A percentile compares a stretch with the other conserved stretches of the same genome.
Conservation (phyloP, 2,329 filamentous ascomycete genomes). For the Penicillium sp. region DNA sequence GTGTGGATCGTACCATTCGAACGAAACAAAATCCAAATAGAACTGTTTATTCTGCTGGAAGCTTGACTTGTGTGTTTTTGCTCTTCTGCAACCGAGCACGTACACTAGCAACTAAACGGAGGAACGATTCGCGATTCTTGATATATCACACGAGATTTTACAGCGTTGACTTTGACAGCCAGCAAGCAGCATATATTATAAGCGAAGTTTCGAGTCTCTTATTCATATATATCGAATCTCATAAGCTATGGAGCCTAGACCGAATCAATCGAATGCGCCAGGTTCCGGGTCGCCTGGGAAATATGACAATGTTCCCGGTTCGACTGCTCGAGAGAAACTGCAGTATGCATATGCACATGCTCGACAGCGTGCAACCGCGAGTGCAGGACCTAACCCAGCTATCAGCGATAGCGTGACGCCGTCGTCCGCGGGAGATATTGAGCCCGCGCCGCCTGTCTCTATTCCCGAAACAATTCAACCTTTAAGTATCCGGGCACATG, state of each 20-base stretch:
- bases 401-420: slow-evolving; percentile 33
- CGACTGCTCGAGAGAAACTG: slow-evolving; percentile 30
- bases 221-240: neutral
- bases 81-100: neutral
- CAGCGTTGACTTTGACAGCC: neutral
- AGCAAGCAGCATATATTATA: neutral
- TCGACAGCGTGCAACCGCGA: slow-evolving; percentile 23
- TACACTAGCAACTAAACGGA: neutral
- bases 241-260: slow-evolving; percentile 21
- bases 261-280: slow-evolving; percentile 16
- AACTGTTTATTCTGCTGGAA: neutral
- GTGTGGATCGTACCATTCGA: neutral
- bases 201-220: neutral
- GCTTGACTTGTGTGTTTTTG: neutral
- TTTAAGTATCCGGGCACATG: slow-evolving; percentile 34
- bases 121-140: neutral
- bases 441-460: slow-evolving; percentile 27
- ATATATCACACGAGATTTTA: neutral
- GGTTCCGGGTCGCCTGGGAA: slow-evolving; percentile 23
- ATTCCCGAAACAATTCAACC: slow-evolving; percentile 29
- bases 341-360: slow-evolving; percentile 28
- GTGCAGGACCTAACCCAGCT: slow-evolving; percentile 17
- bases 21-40: neutral
- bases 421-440: slow-evolving; percentile 41
- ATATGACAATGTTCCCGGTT: slow-evolving; percentile 25